These are phyloP conservation scores for Clausena lansium DNA, from an alignment of 345 rosid species.

Conservation along the genomic window DNA sequence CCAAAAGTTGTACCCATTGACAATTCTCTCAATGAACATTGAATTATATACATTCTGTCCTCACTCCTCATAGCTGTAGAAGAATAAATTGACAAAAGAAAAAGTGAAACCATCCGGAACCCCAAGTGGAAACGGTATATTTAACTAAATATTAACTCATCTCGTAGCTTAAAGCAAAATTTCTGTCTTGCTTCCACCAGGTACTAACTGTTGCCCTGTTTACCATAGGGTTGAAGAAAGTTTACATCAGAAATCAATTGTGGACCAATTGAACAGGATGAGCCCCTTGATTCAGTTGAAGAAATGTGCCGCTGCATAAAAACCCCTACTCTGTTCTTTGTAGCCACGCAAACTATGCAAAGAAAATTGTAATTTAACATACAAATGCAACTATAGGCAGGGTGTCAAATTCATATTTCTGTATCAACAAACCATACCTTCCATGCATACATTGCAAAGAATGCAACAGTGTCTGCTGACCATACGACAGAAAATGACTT, in stretches of 20 bases:
- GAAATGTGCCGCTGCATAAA: background rate
- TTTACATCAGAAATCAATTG: background rate
- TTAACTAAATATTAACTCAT: background rate
- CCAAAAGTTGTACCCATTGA: background rate
- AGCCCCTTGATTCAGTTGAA: slow-evolving; percentile 3
- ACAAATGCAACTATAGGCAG: background rate
- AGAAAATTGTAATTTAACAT: background rate
- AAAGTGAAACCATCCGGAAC: background rate
- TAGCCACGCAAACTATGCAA: slow-evolving; percentile 62
- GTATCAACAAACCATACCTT: slow-evolving; percentile 53
- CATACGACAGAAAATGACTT: slow-evolving; percentile 90
- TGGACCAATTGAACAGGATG: background rate
- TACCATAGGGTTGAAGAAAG: background rate
- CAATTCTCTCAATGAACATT: background rate
- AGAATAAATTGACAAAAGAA: background rate
- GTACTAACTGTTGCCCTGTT: slow-evolving; percentile 3
- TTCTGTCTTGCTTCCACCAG: background rate
- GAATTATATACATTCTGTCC: background rate
- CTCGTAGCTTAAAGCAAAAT: background rate
- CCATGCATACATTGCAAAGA: slow-evolving; percentile 94
- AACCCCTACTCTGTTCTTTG: slow-evolving; percentile 48
- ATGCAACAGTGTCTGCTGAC: slow-evolving; percentile 87
- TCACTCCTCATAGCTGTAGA: background rate
- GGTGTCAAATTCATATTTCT: background rate
- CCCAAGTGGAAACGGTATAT: background rate